phyloP scores from a whole-genome alignment of 2,329 filamentous ascomycete genomes.

The Akanthomyces dipterigenus region DNA sequence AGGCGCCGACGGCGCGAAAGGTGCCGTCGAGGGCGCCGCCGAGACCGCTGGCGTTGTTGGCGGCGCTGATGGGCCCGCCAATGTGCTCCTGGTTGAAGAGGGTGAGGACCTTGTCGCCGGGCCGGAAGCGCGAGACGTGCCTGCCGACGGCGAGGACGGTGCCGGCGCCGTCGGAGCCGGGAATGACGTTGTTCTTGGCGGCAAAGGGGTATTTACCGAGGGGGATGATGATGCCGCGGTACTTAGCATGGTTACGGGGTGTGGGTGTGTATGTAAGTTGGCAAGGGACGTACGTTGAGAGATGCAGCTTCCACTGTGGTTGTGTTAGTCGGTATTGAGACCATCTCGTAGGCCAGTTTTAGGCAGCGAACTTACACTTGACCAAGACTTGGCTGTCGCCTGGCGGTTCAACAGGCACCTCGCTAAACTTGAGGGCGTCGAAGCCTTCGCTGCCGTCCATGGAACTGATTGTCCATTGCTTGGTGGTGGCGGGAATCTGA shows the following conservation, averaged over 20 bases:
- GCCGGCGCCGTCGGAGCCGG: conserved; percentile 48
- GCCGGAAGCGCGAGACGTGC: conserved; percentile 40
- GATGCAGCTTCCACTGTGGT: conserved; percentile 39
- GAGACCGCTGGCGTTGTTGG: conserved; percentile 46
- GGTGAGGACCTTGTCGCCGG: conserved; percentile 50
- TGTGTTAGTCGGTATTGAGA: neutral
- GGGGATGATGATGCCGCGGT: conserved; percentile 46
- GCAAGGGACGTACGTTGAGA: conserved; percentile 34
- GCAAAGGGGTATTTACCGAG: conserved; percentile 41
- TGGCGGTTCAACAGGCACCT: conserved; percentile 51
- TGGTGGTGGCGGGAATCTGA: conserved; percentile 32
- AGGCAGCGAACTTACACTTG: conserved; percentile 35
- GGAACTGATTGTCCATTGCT: conserved; percentile 50
- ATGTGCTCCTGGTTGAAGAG: conserved; percentile 55
- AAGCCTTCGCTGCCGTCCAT: conserved; percentile 38
- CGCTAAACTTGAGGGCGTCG: conserved; percentile 50
- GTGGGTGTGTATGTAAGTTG: too few species aligned
- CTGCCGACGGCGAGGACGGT: conserved; percentile 45
- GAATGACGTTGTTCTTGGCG: conserved; percentile 35
- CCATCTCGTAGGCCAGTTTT: too few species aligned
- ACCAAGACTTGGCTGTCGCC: conserved; percentile 69
- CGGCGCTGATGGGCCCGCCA: conserved; percentile 32
- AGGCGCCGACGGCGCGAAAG: conserved; percentile 60
- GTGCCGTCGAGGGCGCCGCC: conserved; percentile 63
- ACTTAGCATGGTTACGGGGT: conserved; percentile 20